Evolutionary conservation across 495 filamentous ascomycete genomes (phyloP).

Genomic region (Hypoxylon rickii): DNA sequence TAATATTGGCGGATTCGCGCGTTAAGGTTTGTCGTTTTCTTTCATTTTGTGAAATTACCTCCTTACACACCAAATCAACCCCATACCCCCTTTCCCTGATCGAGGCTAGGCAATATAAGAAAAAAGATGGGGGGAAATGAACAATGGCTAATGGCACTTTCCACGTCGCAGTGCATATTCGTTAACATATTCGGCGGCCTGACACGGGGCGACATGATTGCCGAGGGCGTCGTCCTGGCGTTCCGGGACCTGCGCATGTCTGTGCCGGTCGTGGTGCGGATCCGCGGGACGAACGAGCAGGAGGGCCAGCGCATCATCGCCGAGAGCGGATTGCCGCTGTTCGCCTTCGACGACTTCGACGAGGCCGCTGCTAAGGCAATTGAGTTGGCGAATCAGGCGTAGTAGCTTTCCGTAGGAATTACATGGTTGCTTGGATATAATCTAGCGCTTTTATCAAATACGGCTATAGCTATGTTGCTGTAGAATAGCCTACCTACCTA

Average conservation of each 20-base stretch:
- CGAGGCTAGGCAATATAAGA: too few species aligned
- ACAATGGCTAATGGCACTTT: too few species aligned
- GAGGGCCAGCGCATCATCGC: slow-evolving; percentile 77
- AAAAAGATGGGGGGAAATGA: too few species aligned
- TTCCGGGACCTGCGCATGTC: slow-evolving; percentile 71
- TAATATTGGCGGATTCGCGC: slow-evolving; percentile 70
- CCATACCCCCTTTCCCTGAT: too few species aligned
- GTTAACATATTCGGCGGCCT: slow-evolving; percentile 93
- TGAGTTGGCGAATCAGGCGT: slow-evolving; percentile 56
- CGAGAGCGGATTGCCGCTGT: slow-evolving; percentile 71
- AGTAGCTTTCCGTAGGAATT: neutral
- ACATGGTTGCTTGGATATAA: neutral
- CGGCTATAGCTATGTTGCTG: too few species aligned
- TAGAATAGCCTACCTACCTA: slow-evolving; percentile 10
- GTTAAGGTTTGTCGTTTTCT: slow-evolving; percentile 54
- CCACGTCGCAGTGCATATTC: slow-evolving; percentile 57
- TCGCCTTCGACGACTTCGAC: slow-evolving; percentile 82
- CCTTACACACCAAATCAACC: too few species aligned
- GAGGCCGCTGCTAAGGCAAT: slow-evolving; percentile 77
- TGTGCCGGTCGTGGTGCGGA: slow-evolving; percentile 80
- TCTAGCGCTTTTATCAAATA: too few species aligned
- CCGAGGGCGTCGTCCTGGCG: slow-evolving; percentile 76
- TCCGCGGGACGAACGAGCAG: slow-evolving; percentile 83
- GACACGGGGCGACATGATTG: slow-evolving; percentile 88
- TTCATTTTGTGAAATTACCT: neutral